Evolutionary conservation across 768 basidiomycete genomes (phyloP).

Genomic region (Pleurotus tuber-regium): DNA sequence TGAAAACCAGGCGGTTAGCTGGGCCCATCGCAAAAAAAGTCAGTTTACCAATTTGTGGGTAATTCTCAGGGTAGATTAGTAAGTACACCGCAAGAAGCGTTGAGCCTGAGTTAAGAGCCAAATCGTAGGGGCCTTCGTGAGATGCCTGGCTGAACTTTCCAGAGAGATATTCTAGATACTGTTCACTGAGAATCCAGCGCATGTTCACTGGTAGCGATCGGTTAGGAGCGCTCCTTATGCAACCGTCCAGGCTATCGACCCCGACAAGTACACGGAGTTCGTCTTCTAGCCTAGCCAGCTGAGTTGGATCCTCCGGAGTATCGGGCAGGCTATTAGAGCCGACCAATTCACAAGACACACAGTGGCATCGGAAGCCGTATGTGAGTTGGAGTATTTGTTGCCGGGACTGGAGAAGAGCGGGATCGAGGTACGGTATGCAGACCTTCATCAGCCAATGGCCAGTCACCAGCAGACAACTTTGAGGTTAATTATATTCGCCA

Average conservation of each 20-base stretch:
- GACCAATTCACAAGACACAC: constrained; percentile 53
- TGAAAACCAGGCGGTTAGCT: background rate
- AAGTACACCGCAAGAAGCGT: constrained; percentile 65
- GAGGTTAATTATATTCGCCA: background rate
- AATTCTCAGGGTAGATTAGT: constrained; percentile 70
- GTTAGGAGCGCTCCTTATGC: constrained; percentile 12
- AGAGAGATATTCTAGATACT: constrained; percentile 55
- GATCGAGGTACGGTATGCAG: constrained; percentile 75
- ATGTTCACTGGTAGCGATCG: constrained; percentile 39
- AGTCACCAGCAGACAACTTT: constrained; percentile 1
- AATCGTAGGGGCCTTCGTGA: constrained; percentile 57
- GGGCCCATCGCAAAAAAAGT: background rate
- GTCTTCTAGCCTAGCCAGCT: constrained; percentile 26
- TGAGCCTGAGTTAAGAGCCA: constrained; percentile 52
- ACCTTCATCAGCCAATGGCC: constrained; percentile 41
- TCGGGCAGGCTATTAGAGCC: constrained; percentile 34
- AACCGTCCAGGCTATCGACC: constrained; percentile 22
- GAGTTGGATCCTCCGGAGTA: constrained; percentile 32
- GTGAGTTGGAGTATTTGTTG: constrained; percentile 55
- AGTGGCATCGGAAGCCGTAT: constrained; percentile 69
- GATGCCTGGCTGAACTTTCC: constrained; percentile 67
- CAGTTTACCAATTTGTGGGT: constrained; percentile 75
- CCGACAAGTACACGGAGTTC: constrained; percentile 35
- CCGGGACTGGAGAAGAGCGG: constrained; percentile 63
- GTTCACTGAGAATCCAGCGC: constrained; percentile 48